Evolutionary conservation across 306 rosid genomes (phyloP), one percentile per base, ranked within the genome.

Genomic region (Pueraria montana): DNA sequence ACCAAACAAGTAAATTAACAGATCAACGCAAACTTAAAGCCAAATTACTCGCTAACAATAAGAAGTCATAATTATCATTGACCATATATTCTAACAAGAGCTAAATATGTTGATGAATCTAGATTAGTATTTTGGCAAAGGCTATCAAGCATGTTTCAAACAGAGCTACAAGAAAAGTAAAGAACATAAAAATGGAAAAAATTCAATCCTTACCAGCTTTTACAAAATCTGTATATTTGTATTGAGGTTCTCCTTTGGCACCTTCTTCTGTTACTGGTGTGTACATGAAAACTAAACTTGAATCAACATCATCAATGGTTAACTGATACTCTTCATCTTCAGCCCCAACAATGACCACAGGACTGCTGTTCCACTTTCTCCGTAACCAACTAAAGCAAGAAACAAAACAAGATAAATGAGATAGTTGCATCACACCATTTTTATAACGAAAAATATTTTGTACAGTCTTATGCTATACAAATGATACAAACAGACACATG

Each of bases 221-320:
- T 70, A 96, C 87, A 86, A 90, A 94, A 77, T 94, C 98, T 4
- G 99, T 96, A 84, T 96, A 90, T 72, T 96, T 90, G 84, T 92
- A 96, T 80, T 92, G 98, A 83, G 97, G 98, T 82, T 96, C 99
- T 59, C 99, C 99, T 85, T 94, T 96, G 80, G 92, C 93, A 84
- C 98, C 98, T 84, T 89, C 97, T 89, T 90, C 95, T 56, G 98
- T 91, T 50, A 96, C 98, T 11, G 99, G 98, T 24, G 98, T 96
- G 89, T 92, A 96, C 99, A 96, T 96, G 87, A 92, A 96, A 84
- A 94, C 99, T 87, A 96, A 88, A 89, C 98, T 96, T 53, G 99
- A 91, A 90, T 87, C 97, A 53, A 96, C 85, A 80, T 96, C 99
- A 86, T 96, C 95, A 85, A 94, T 80, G 49, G 91, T 85, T 70